Percentiles rank a stretch among this genome's conserved stretches.
phyloP scores from a whole-genome alignment of 768 basidiomycete species.

The Amanita thiersii region DNA sequence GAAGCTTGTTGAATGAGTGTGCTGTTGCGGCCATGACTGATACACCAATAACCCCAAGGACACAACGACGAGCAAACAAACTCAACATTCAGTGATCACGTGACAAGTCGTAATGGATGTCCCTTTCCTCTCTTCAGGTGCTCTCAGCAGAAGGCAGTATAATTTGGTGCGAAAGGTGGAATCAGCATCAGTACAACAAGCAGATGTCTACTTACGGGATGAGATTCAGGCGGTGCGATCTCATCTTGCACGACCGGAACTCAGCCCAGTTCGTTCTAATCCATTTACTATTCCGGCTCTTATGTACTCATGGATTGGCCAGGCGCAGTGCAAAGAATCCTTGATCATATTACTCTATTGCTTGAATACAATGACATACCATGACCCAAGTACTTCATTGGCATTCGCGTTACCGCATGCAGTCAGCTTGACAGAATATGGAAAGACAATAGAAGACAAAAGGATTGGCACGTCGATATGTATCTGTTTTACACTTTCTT shows the following conservation, averaged over 20 bases:
- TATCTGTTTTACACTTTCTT: background rate
- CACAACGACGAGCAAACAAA: background rate
- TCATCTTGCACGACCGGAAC: slow-evolving; percentile 38
- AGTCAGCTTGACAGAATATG: slow-evolving; percentile 68
- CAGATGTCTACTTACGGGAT: slow-evolving; percentile 49
- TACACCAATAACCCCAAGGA: no score
- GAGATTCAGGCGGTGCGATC: slow-evolving; percentile 54
- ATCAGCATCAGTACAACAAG: slow-evolving; percentile 47
- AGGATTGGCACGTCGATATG: slow-evolving; percentile 43
- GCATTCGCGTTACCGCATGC: slow-evolving; percentile 68
- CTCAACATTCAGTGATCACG: no score
- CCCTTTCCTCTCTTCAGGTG: slow-evolving; percentile 72
- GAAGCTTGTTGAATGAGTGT: slow-evolving; percentile 75
- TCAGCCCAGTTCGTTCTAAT: slow-evolving; percentile 44
- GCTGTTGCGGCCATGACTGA: slow-evolving; percentile 40
- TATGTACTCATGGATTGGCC: slow-evolving; percentile 9
- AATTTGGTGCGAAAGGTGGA: slow-evolving; percentile 69
- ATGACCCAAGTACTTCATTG: slow-evolving; percentile 12
- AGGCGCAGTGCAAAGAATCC: slow-evolving; percentile 62
- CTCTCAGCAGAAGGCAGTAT: slow-evolving; percentile 69
- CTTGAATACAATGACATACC: slow-evolving; percentile 38
- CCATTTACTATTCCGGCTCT: slow-evolving; percentile 6
- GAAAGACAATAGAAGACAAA: slow-evolving; percentile 51
- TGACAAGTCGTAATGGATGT: slow-evolving; percentile 46
- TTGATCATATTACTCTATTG: slow-evolving; percentile 70